A percentile compares a stretch with the other conserved stretches of the same genome.
Evolutionary conservation across 805 yeast species (phyloP).

Genomic region (Suhomyces prunicola): DNA sequence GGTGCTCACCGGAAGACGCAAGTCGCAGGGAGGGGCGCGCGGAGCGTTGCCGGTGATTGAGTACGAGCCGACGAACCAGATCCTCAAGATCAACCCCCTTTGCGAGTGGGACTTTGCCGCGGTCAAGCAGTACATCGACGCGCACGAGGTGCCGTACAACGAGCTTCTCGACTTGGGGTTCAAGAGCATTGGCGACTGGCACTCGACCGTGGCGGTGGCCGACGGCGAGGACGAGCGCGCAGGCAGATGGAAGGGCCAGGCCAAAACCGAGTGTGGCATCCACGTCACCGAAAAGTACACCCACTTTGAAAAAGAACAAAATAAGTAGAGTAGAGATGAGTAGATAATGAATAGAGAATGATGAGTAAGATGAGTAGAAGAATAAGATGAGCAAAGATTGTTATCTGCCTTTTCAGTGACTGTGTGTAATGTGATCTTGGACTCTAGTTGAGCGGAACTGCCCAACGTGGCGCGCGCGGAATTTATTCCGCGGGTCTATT

Average conservation of each 20-base stretch:
- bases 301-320: slow-evolving; percentile 31
- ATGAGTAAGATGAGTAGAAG: too few species aligned
- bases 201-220: slow-evolving; percentile 82
- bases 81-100: slow-evolving; percentile 85
- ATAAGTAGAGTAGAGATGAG: too few species aligned
- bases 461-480: background rate
- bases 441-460: too few species aligned
- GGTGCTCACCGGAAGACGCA: slow-evolving; percentile 87
- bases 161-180: slow-evolving; percentile 81
- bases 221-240: slow-evolving; percentile 95
- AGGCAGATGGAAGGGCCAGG: slow-evolving; percentile 95
- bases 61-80: slow-evolving; percentile 62
- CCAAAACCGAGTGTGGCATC: slow-evolving; percentile 94
- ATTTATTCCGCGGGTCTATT: background rate
- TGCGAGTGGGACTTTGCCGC: slow-evolving; percentile 76
- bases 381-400: too few species aligned
- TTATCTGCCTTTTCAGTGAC: too few species aligned
- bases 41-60: slow-evolving; percentile 71
- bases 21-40: slow-evolving; percentile 86
- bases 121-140: slow-evolving; percentile 67
- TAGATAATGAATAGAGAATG: too few species aligned
- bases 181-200: slow-evolving; percentile 93
- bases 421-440: too few species aligned
- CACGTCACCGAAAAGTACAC: slow-evolving; percentile 79
- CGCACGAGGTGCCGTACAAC: slow-evolving; percentile 78